Evolutionary conservation across 805 yeast genomes (phyloP), one percentile per base, ranked within the genome.

Genomic region (Pichia deserticola): DNA sequence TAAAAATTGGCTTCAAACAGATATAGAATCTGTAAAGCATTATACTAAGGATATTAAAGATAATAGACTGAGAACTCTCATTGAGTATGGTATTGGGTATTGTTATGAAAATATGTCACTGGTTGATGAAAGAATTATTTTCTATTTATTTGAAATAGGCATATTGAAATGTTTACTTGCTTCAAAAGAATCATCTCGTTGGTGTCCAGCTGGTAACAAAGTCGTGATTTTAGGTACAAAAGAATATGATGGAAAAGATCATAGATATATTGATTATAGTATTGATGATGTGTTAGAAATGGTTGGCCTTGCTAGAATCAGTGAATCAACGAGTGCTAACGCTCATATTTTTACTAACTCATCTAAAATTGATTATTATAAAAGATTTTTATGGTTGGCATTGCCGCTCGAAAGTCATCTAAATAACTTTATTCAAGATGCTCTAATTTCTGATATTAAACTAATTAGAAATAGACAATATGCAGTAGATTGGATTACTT

Each of bases 401-500:
- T 63, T 89, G 11, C 97, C 98, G 0, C 70, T 89, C 30, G 99
- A 95, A 64, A 88, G 97, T 66, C 78, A 75, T 57, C 60, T 89
- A 54, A 76, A 76, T 49, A 65, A 70, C 15, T 67, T 68, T 48
- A 55, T 89, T 12, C 82, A 78, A 51, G 97, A 93, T 61, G 73
- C 78, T 0, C 74, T 92, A 36, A 64, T 86, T 40, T 77, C 79
- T 42, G 98, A 88, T 57, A 82, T 89, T n/a, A 71, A 78, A 3
- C 71, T 81, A 12, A 76, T 92, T 50, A 74, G 71, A 42, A 72
- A 78, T 7, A 80, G 86, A 60, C 97, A 90, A 58, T 93, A 86
- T 56, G 87, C 95, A 58, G 78, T 93, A 51, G 97, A 92, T 59
- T 89, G 96, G 95, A 60, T 93, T 35, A 86, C 97, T 0, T 87